Conservation (phyloP, 495 filamentous ascomycete genomes). For the Pyrenopolyporus hunteri region DNA sequence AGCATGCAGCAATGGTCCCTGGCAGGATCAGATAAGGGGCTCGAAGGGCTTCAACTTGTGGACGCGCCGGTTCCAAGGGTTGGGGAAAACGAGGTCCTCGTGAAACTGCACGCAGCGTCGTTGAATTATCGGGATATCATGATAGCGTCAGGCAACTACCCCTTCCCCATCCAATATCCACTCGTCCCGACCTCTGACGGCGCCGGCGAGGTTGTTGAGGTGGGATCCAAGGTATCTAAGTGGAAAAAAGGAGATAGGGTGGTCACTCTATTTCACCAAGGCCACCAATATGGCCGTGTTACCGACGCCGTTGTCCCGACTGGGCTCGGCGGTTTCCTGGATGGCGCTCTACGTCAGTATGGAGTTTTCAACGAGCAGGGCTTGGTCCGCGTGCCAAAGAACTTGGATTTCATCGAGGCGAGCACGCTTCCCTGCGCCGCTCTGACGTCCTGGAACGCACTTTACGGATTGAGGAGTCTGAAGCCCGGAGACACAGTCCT, state of each 20-base stretch:
- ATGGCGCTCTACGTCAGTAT: constrained; percentile 76
- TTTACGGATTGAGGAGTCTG: constrained; percentile 72
- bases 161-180: constrained; percentile 62
- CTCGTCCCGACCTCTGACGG: constrained; percentile 80
- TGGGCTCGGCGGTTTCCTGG: constrained; percentile 72
- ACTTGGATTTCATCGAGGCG: constrained; percentile 67
- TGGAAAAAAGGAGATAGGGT: constrained; percentile 78
- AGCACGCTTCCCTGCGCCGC: constrained; percentile 75
- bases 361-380: constrained; percentile 73
- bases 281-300: constrained; percentile 67
- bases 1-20: constrained; percentile 73
- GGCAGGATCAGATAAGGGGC: constrained; percentile 58
- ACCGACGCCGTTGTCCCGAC: constrained; percentile 50
- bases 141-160: constrained; percentile 75
- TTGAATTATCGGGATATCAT: constrained; percentile 85
- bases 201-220: constrained; percentile 71
- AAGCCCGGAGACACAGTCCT: constrained; percentile 74
- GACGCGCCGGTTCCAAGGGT: constrained; percentile 62
- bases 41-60: constrained; percentile 64
- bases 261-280: constrained; percentile 79
- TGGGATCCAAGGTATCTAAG: constrained; percentile 68
- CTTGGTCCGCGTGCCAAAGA: constrained; percentile 67
- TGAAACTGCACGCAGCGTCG: constrained; percentile 75
- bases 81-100: constrained; percentile 75
- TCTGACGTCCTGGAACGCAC: constrained; percentile 81